phyloP scores from a whole-genome alignment of 2,329 filamentous ascomycete genomes.

The Aspergillus transmontanensis region DNA sequence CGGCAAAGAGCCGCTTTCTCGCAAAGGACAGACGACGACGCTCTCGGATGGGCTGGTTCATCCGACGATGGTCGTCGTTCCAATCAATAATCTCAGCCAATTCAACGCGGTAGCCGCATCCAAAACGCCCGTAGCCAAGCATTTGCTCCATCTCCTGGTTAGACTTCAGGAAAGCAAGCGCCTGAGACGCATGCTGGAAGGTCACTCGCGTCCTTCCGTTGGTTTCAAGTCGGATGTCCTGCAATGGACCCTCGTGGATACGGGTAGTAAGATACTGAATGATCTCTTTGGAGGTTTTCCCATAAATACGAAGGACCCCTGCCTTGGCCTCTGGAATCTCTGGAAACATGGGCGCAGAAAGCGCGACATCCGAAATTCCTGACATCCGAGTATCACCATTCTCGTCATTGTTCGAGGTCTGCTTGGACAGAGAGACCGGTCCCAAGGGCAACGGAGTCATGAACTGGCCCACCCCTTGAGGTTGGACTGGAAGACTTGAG shows the following conservation, averaged over 20 bases:
- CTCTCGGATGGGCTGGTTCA: slow-evolving; percentile 39
- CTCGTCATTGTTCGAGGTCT: slow-evolving; percentile 20
- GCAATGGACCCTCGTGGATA: slow-evolving; percentile 43
- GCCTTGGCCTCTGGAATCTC: slow-evolving; percentile 31
- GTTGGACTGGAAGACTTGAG: slow-evolving; percentile 4
- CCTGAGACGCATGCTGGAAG: slow-evolving; percentile 42
- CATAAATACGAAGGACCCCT: slow-evolving; percentile 30
- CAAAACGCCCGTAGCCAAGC: slow-evolving; percentile 37
- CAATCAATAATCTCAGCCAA: slow-evolving; percentile 35
- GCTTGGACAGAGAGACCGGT: slow-evolving; percentile 19
- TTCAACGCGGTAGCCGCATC: slow-evolving; percentile 32
- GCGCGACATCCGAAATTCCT: slow-evolving; percentile 6
- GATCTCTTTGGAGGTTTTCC: slow-evolving; percentile 26
- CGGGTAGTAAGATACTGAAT: slow-evolving; percentile 36
- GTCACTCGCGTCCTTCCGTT: slow-evolving; percentile 37
- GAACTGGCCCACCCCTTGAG: slow-evolving; percentile 17
- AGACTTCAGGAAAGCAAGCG: slow-evolving; percentile 35
- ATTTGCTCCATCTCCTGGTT: slow-evolving; percentile 31
- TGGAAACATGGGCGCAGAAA: slow-evolving; percentile 10
- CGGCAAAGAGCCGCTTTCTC: slow-evolving; percentile 40
- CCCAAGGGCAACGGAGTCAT: slow-evolving; percentile 18
- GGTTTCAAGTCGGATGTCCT: slow-evolving; percentile 38
- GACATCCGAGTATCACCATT: slow-evolving; percentile 1
- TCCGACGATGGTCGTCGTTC: slow-evolving; percentile 37
- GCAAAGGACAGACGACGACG: slow-evolving; percentile 47